These are phyloP conservation scores for Colletotrichum sp. DNA, from an alignment of 2,329 filamentous ascomycete genomes.

Conservation along the genomic window DNA sequence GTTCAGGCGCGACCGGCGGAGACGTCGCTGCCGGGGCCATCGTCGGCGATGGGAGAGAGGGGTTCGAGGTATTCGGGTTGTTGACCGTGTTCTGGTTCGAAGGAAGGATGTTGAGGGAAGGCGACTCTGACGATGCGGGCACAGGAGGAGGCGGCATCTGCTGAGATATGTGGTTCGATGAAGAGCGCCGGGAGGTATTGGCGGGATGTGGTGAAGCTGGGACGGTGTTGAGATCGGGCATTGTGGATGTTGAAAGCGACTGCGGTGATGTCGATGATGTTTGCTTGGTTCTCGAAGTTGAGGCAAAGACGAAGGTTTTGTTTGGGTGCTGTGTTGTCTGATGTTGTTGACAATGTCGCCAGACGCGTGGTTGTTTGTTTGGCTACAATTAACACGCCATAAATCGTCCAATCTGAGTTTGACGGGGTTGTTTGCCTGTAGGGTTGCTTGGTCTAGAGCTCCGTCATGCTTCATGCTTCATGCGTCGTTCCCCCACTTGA, in stretches of 20 bases:
- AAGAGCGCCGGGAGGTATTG: conserved; percentile 47
- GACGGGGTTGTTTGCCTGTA: neutral
- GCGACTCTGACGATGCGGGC: conserved; percentile 23
- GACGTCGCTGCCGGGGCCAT: conserved; percentile 26
- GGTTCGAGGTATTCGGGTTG: conserved; percentile 34
- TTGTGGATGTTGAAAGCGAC: conserved; percentile 27
- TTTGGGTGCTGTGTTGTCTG: neutral
- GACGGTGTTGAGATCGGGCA: conserved; percentile 63
- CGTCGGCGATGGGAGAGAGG: conserved; percentile 36
- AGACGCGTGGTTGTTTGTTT: conserved; percentile 7
- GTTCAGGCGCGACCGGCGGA: conserved; percentile 23
- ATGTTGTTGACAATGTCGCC: neutral
- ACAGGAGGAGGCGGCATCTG: conserved; percentile 35
- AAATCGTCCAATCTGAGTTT: neutral
- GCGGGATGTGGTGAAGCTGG: conserved; percentile 54
- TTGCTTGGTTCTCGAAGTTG: neutral
- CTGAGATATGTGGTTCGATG: conserved; percentile 42
- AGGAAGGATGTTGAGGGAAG: conserved; percentile 61
- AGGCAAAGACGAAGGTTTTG: neutral
- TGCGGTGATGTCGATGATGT: neutral
- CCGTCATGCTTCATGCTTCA: conserved; percentile 19
- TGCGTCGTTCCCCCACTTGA: conserved; percentile 1
- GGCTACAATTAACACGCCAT: neutral
- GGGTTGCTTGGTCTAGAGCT: conserved; percentile 8
- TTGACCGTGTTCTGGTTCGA: conserved; percentile 59